Evolutionary conservation across 2,329 filamentous ascomycete genomes (phyloP), one percentile per base, ranked within the genome.

Genomic region (Cladosporium sp.): DNA sequence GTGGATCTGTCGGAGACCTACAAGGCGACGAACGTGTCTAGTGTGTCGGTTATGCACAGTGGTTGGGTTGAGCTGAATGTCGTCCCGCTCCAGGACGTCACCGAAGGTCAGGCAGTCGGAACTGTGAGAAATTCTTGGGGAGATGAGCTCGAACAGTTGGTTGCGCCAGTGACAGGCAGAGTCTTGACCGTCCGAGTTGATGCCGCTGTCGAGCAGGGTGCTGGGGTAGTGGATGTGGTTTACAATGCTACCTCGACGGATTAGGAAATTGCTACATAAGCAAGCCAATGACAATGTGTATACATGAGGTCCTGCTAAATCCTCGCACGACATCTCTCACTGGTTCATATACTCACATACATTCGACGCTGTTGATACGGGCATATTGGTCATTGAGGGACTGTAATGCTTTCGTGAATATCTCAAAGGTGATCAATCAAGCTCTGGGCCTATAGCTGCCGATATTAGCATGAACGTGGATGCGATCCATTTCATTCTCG

Each of bases 51-150:
- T 9, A 66, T 65, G 3, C 71, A 70, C 60, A 72, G 60, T 15
- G 64, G 64, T 17, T 66, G 60, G 61, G 50, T 64, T 1, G 61
- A 64, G 32, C 39, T 62, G 51, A 68, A 35, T 68, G 68, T 74
- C 0, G 39, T 50, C 13, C 67, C 70, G 4, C 66, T 74, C 19
- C 66, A 74, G 57, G 67, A 68, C 4, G 71, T 74, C 0, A 62
- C 58, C 2, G 71, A 73, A 61, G 72, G 71, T 2, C 71, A 74
- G 62, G 62, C 68, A 0, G 69, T 74, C 45, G 72, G 70, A 0
- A 65, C 69, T 35, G 65, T 74, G 3, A 63, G 66, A 15, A 73
- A 72, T 56, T 63, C 68, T 0, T 73, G 72, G 61, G 72, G 72
- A 5, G 72, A 73, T 59, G 64, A 73, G 4, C 44, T 74, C 28